phyloP scores from a whole-genome alignment of 441 rosid genomes.

The Euphorbia neoarborescens region DNA sequence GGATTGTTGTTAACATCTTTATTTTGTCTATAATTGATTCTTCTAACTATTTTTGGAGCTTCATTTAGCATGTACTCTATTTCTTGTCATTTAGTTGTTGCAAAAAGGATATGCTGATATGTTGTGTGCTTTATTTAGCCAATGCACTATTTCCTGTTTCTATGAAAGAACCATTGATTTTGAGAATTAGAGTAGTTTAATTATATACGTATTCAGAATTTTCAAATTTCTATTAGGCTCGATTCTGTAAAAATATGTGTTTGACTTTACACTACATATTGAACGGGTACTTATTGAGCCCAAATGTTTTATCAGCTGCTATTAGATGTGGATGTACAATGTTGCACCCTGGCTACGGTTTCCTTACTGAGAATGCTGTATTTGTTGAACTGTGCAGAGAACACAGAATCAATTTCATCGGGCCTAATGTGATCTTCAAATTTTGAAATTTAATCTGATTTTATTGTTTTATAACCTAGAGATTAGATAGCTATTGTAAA shows the following conservation, averaged over 20 bases:
- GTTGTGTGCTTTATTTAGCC: too few species aligned
- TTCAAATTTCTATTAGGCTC: too few species aligned
- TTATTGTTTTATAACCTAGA: neutral
- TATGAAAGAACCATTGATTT: too few species aligned
- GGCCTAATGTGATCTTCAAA: slow-evolving; percentile 67
- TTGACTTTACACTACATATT: slow-evolving; percentile 11
- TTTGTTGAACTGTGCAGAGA: slow-evolving; percentile 95
- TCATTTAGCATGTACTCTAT: too few species aligned
- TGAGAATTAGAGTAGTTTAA: too few species aligned
- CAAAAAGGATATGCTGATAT: too few species aligned
- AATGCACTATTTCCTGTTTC: too few species aligned
- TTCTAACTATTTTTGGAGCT: too few species aligned
- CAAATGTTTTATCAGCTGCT: slow-evolving; percentile 92
- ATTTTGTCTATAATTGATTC: too few species aligned
- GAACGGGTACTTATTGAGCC: slow-evolving; percentile 66
- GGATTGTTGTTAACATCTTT: too few species aligned
- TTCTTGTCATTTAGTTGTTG: too few species aligned
- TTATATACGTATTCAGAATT: too few species aligned
- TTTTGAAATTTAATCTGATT: slow-evolving; percentile 2
- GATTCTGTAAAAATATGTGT: neutral
- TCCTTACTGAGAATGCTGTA: slow-evolving; percentile 88
- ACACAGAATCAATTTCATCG: slow-evolving; percentile 88
- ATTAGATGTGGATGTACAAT: slow-evolving; percentile 79
- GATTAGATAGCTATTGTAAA: neutral
- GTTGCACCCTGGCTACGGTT: slow-evolving; percentile 99